Conservation (phyloP, 1,139 yeast species). For the Yamadazyma diospyri region DNA sequence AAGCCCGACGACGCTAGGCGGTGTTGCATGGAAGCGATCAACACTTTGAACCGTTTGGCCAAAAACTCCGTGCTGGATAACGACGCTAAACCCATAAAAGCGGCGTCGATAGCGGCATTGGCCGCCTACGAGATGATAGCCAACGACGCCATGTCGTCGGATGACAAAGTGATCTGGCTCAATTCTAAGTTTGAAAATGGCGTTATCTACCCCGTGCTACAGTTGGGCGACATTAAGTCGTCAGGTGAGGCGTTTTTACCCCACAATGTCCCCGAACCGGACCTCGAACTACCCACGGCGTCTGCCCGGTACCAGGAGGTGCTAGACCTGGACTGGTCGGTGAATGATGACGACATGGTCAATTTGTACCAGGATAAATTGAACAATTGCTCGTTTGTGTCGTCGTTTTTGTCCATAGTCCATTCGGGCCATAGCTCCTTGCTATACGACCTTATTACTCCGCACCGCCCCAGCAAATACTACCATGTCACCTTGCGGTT, state of each 20-base stretch:
- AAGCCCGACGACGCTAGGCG: slow-evolving; percentile 16
- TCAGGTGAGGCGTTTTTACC: neutral
- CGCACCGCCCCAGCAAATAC: slow-evolving; percentile 23
- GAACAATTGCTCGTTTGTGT: slow-evolving; percentile 76
- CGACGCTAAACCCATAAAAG: slow-evolving; percentile 6
- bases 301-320: slow-evolving; percentile 8
- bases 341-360: slow-evolving; percentile 15
- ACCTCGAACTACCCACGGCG: slow-evolving; percentile 17
- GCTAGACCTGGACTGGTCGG: slow-evolving; percentile 18
- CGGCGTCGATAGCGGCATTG: slow-evolving; percentile 21
- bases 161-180: slow-evolving; percentile 40
- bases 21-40: slow-evolving; percentile 23
- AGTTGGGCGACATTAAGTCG: neutral
- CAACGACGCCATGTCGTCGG: slow-evolving; percentile 8
- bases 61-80: slow-evolving; percentile 7
- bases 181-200: slow-evolving; percentile 31
- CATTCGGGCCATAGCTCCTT: slow-evolving; percentile 15
- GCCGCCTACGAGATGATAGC: slow-evolving; percentile 19
- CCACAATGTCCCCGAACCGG: slow-evolving; percentile 2
- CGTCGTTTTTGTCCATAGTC: slow-evolving; percentile 51
- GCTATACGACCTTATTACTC: slow-evolving; percentile 21
- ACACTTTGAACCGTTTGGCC: slow-evolving; percentile 20
- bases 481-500: slow-evolving; percentile 39
- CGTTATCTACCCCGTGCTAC: neutral
- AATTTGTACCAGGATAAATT: slow-evolving; percentile 52